These are phyloP conservation scores for Picochlorum sp. DNA, from an alignment of 139 green algal genomes.

Conservation along the genomic window DNA sequence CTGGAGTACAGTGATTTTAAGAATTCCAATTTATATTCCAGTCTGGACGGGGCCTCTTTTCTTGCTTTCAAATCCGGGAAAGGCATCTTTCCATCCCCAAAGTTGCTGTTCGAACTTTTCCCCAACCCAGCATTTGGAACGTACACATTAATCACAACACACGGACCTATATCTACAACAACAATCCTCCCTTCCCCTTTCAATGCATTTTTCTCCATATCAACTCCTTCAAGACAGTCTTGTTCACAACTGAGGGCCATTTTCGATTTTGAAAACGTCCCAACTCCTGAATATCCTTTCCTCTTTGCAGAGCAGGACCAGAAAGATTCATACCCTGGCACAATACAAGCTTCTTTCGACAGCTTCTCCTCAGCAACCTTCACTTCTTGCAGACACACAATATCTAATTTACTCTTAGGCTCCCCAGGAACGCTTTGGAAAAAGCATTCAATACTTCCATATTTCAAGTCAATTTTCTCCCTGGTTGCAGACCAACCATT, in stretches of 20 bases:
- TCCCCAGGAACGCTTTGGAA: not conserved
- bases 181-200: constrained; percentile 20
- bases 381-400: constrained; percentile 38
- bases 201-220: constrained; percentile 23
- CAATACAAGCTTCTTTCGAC: constrained; percentile 44
- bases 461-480: not conserved
- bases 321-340: constrained; percentile 48
- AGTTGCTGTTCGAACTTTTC: not conserved
- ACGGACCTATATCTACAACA: constrained; percentile 24
- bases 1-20: constrained; percentile 32
- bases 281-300: constrained; percentile 49
- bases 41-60: constrained; percentile 16
- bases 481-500: not conserved
- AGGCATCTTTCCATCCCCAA: not conserved
- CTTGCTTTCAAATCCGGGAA: not conserved
- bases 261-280: constrained; percentile 10
- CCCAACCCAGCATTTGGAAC: constrained; percentile 65
- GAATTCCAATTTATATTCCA: constrained; percentile 51
- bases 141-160: constrained; percentile 70
- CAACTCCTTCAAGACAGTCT: constrained; percentile 25
- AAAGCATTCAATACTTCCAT: constrained; percentile 1
- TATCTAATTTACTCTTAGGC: not conserved
- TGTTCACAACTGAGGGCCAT: constrained; percentile 10
- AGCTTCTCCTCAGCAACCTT: constrained; percentile 51
- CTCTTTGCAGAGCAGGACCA: constrained; percentile 26